Evolutionary conservation across 202 grass and related monocot species (phyloP).

Genomic region (Carex arenaria): DNA sequence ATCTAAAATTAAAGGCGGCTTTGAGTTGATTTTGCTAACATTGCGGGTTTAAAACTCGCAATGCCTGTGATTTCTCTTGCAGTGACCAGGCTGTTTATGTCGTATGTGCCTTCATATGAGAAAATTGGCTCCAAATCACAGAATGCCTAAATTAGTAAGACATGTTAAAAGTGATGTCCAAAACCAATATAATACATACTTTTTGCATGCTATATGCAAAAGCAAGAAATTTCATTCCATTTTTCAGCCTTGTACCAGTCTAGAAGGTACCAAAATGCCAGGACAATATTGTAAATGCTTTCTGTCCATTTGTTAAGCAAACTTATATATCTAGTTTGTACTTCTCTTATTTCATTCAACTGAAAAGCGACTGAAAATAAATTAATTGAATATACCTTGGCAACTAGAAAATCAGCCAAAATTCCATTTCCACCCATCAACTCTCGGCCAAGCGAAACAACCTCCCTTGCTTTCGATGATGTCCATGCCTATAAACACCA

Average conservation of each 20-base stretch:
- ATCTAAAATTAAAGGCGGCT: constrained; percentile 52
- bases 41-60: constrained; percentile 75
- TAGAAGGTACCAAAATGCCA: not conserved
- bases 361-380: not conserved
- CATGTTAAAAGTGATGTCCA: not conserved
- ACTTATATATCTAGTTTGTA: not conserved
- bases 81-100: constrained; percentile 74
- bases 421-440: constrained; percentile 94
- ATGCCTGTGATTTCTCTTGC: constrained; percentile 91
- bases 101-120: constrained; percentile 82
- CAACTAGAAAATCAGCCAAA: constrained; percentile 94
- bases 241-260: not conserved
- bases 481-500: constrained; percentile 67
- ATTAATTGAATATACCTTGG: constrained; percentile 51
- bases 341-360: not conserved
- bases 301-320: not conserved
- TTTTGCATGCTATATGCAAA: not conserved
- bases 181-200: not conserved
- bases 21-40: constrained; percentile 29
- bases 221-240: not conserved
- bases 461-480: constrained; percentile 63
- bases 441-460: constrained; percentile 82
- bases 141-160: constrained; percentile 53
- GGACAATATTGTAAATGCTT: not conserved
- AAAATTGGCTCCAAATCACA: constrained; percentile 87